A percentile compares a stretch with the other conserved stretches of the same genome.
These are phyloP conservation scores for Penicillium sp. DNA, from an alignment of 2,329 filamentous ascomycete genomes.

Conservation along the genomic window DNA sequence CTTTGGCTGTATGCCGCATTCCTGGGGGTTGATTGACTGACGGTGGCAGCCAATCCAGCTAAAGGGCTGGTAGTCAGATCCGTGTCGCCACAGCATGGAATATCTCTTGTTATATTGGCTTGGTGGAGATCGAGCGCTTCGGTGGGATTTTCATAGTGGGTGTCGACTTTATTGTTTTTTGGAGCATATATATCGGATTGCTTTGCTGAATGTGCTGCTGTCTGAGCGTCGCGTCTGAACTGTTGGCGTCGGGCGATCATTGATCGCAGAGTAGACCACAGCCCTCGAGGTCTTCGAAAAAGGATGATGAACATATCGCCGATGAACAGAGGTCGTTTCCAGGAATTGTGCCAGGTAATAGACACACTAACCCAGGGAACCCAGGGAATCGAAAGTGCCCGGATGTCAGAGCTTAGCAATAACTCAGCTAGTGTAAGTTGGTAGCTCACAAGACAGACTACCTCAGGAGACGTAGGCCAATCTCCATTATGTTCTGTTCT, in stretches of 20 bases:
- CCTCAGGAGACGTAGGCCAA: too few relatives aligned
- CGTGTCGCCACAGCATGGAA: slow-evolving; percentile 9
- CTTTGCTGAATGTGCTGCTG: neutral
- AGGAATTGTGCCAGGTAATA: neutral
- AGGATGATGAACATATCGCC: slow-evolving; percentile 5
- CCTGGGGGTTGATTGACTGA: slow-evolving; percentile 6
- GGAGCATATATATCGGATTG: neutral
- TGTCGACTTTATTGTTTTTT: neutral
- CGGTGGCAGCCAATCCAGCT: slow-evolving; percentile 10
- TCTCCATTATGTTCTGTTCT: too few relatives aligned
- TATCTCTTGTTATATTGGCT: neutral
- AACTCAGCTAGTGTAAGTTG: too few relatives aligned
- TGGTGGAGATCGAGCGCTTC: neutral
- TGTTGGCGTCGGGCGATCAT: slow-evolving; percentile 5
- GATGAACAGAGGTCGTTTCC: neutral
- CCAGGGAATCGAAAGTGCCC: too few relatives aligned
- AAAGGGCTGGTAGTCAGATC: slow-evolving; percentile 11
- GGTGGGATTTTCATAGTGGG: neutral
- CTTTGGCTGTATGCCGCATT: neutral
- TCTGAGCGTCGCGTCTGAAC: neutral
- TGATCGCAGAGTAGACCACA: slow-evolving; percentile 4
- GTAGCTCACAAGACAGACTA: too few relatives aligned
- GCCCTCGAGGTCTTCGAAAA: neutral
- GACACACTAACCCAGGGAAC: too few relatives aligned
- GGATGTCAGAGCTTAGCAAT: too few relatives aligned